Evolutionary conservation across 2,329 filamentous ascomycete species (phyloP), one percentile per base, ranked within the genome.

Genomic region (Fusarium sp.): DNA sequence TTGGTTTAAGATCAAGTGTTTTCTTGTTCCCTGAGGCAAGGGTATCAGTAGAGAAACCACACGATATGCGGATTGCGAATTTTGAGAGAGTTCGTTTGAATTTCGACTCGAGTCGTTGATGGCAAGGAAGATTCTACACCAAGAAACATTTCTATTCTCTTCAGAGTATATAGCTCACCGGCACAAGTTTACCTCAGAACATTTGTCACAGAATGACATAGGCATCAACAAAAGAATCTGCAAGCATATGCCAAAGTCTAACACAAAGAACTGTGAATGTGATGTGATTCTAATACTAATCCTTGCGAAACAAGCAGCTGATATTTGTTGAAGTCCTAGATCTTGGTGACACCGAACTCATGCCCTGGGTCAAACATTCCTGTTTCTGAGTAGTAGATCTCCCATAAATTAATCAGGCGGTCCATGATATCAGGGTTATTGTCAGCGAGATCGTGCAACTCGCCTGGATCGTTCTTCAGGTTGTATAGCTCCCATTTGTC

Each of bases 401-500:
- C 67, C 72, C 67, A 74, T 11, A 63, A 57, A 21, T 63, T 35
- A 6, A 74, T 38, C 32, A 74, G 35, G 46, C 56, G 52, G 2
- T 73, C 60, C 49, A 73, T 28, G 2, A 71, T 52, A 19, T 68
- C 62, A 3, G 63, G 33, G 5, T 60, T 52, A 2, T 60, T 49
- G 2, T 61, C 57, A 15, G 72, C 67, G 2, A 73, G 46, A 18
- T 73, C 64, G 32, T 63, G 42, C 28, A 66, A 19, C 43, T 74
- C 67, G 3, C 67, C 60, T 1, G 67, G 63, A 10, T 74, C 69
- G 15, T 52, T 61, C 35, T 63, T 23, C 18, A 73, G 21, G 33
- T 74, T 44, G 15, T 71, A 74, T 6, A 74, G 25, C 42, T 68
- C 70, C 72, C 72, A 73, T 25, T 49, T 56, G 11, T 73, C 61